phyloP scores from a whole-genome alignment of 176 grass and related monocot genomes.

The Neostapfia colusana region DNA sequence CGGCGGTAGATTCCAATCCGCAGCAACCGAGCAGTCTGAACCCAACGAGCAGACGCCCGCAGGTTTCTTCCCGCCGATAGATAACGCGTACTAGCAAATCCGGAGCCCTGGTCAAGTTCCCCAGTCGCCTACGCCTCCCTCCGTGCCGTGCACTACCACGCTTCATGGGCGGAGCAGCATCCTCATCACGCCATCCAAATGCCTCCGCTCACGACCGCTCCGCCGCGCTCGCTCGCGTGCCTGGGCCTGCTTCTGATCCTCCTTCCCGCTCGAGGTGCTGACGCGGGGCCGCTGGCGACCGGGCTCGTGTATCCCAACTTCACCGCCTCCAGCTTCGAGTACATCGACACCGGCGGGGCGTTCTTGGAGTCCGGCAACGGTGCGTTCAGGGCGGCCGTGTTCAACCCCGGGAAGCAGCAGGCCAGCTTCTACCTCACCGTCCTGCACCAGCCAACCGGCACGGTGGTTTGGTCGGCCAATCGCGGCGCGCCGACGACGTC shows the following conservation, averaged over 20 bases:
- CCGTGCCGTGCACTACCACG: slow-evolving; percentile 19
- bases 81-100: not conserved
- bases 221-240: slow-evolving; percentile 24
- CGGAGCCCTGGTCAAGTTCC: slow-evolving; percentile 7
- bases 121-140: not conserved
- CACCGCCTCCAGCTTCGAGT: slow-evolving; percentile 42
- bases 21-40: slow-evolving; percentile 24
- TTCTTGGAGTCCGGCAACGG: slow-evolving; percentile 58
- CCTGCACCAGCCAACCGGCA: slow-evolving; percentile 50
- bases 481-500: slow-evolving; percentile 43
- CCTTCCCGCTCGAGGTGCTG: slow-evolving; percentile 9
- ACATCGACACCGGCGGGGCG: slow-evolving; percentile 51
- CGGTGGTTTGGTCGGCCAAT: slow-evolving; percentile 73
- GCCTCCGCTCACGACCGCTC: slow-evolving; percentile 26
- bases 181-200: slow-evolving; percentile 38
- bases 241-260: slow-evolving; percentile 29
- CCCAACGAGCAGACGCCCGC: slow-evolving; percentile 12
- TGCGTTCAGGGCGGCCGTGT: slow-evolving; percentile 49
- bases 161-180: slow-evolving; percentile 41
- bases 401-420: slow-evolving; percentile 56
- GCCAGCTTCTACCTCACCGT: slow-evolving; percentile 63
- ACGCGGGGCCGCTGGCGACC: slow-evolving; percentile 29
- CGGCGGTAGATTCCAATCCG: slow-evolving; percentile 20
- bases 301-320: slow-evolving; percentile 58
- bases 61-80: not conserved